phyloP scores from a whole-genome alignment of 2,329 filamentous ascomycete genomes.

The Chalara sp. region DNA sequence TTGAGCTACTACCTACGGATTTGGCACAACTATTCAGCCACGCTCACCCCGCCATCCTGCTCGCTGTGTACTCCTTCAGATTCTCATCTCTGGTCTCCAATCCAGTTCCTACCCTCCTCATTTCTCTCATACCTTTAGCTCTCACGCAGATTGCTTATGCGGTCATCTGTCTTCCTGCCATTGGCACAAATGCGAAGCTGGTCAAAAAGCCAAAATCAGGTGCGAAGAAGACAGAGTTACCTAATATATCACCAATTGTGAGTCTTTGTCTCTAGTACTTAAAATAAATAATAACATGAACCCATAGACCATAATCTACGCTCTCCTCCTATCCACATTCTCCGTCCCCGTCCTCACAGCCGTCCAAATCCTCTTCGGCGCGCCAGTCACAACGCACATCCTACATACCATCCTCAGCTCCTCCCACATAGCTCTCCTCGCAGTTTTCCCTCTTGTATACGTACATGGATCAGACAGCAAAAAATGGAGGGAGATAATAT shows the following conservation, averaged over 20 bases:
- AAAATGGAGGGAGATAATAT: slow-evolving; percentile 65
- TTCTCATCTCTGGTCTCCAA: slow-evolving; percentile 64
- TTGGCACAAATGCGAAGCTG: slow-evolving; percentile 38
- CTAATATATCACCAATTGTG: not conserved
- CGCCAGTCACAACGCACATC: slow-evolving; percentile 77
- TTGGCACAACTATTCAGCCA: slow-evolving; percentile 51
- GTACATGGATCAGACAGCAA: slow-evolving; percentile 69
- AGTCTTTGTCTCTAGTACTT: not conserved
- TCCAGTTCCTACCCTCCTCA: slow-evolving; percentile 57
- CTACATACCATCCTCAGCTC: slow-evolving; percentile 73
- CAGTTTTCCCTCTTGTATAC: slow-evolving; percentile 76
- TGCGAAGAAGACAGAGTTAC: slow-evolving; percentile 40
- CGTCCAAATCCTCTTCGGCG: slow-evolving; percentile 77
- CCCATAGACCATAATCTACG: slow-evolving; percentile 60
- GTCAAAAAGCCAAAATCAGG: slow-evolving; percentile 45
- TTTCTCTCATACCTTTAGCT: slow-evolving; percentile 54
- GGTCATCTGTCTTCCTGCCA: slow-evolving; percentile 56
- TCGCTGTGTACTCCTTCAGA: slow-evolving; percentile 54
- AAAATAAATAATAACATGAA: not conserved
- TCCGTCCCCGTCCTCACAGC: slow-evolving; percentile 47
- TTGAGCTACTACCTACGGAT: slow-evolving; percentile 24
- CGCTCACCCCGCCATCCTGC: slow-evolving; percentile 60
- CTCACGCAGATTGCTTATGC: slow-evolving; percentile 59
- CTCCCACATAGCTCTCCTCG: slow-evolving; percentile 73
- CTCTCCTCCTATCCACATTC: slow-evolving; percentile 46